Evolutionary conservation across 257 asterid species (phyloP).

Genomic region (Lycium barbarum): DNA sequence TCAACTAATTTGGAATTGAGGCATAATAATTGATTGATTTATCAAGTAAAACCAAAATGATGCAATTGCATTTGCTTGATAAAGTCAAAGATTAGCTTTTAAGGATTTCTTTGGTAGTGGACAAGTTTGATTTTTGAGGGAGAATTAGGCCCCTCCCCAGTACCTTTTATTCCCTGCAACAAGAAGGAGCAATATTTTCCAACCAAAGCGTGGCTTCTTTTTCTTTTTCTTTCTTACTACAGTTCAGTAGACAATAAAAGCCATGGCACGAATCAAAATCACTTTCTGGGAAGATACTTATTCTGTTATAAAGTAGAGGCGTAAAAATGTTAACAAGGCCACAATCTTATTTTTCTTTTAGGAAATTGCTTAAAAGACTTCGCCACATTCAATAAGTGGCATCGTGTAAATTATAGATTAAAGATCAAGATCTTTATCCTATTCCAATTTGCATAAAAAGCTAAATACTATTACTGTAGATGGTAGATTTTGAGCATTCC

Average conservation of each 20-base stretch:
- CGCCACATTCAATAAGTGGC: not conserved
- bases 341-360: not conserved
- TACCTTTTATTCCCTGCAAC: constrained; percentile 12
- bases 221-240: not conserved
- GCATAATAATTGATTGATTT: constrained; percentile 19
- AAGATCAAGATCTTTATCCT: not conserved
- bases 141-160: constrained; percentile 18
- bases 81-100: constrained; percentile 26
- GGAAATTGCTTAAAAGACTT: not conserved
- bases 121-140: constrained; percentile 30
- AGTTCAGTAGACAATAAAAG: constrained; percentile 16
- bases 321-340: constrained; percentile 15
- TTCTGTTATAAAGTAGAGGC: constrained; percentile 36
- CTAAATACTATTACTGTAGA: not conserved
- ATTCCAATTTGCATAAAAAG: constrained; percentile 12
- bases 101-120: constrained; percentile 28
- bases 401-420: not conserved
- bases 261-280: constrained; percentile 29
- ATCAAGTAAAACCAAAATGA: constrained; percentile 4
- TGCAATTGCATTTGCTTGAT: constrained; percentile 13
- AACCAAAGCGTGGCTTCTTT: not conserved
- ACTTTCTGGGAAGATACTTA: constrained; percentile 32
- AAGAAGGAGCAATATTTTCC: constrained; percentile 15
- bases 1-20: not conserved
- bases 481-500: constrained; percentile 9